Conservation (phyloP, 2,329 filamentous ascomycete species). For the Talaromyces piceae region DNA sequence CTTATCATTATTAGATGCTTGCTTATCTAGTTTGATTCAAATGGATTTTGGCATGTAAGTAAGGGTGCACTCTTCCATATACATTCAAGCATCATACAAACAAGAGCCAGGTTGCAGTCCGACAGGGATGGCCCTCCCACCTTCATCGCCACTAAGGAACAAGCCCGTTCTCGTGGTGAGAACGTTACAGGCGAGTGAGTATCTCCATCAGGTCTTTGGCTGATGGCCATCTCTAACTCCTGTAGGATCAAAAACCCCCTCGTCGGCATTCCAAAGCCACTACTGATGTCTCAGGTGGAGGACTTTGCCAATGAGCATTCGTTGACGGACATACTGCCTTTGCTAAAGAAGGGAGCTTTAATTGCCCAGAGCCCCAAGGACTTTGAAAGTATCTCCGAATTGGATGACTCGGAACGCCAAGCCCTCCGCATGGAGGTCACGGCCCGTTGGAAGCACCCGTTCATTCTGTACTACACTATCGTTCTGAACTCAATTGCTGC, state of each 20-base stretch:
- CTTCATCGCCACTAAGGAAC: not conserved
- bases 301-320: constrained; percentile 48
- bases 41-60: not conserved
- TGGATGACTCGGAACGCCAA: constrained; percentile 37
- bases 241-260: constrained; percentile 22
- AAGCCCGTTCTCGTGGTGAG: constrained; percentile 1
- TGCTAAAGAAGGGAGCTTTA: constrained; percentile 36
- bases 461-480: constrained; percentile 43
- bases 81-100: not conserved
- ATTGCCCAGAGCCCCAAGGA: constrained; percentile 43
- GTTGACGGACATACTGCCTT: constrained; percentile 49
- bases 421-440: constrained; percentile 39
- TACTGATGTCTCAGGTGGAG: constrained; percentile 24
- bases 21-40: not conserved
- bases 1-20: not conserved
- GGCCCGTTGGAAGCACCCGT: constrained; percentile 46
- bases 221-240: not conserved
- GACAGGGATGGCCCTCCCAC: not conserved
- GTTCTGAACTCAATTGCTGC: constrained; percentile 46
- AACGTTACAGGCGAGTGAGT: constrained; percentile 29
- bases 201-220: not conserved
- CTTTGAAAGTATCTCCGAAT: constrained; percentile 37
- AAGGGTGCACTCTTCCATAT: not conserved
- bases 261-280: constrained; percentile 22
- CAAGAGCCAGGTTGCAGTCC: too few relatives aligned